A percentile compares a stretch with the other conserved stretches of the same genome.
phyloP scores from a whole-genome alignment of 2,329 filamentous ascomycete genomes.

The Herpotrichia juniperi region DNA sequence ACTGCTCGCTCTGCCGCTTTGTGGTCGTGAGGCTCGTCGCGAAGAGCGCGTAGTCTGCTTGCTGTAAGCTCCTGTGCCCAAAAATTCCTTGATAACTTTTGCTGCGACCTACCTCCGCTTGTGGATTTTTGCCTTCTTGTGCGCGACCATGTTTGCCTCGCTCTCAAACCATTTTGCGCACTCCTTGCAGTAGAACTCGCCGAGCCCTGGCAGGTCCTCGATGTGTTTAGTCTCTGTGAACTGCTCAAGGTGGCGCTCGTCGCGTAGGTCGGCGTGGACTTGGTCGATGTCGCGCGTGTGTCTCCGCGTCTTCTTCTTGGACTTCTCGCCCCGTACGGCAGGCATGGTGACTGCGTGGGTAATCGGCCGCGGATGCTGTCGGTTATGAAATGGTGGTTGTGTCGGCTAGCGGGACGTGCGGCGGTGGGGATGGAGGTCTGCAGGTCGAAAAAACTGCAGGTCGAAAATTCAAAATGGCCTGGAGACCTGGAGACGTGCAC shows the following conservation, averaged over 20 bases:
- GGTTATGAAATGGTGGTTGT: conserved; percentile 26
- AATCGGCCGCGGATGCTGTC: conserved; percentile 27
- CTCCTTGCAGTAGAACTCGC: conserved; percentile 85
- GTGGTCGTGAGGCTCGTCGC: conserved; percentile 85
- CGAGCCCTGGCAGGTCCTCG: conserved; percentile 88
- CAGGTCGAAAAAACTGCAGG: conserved; percentile 34
- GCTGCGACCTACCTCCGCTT: conserved; percentile 72
- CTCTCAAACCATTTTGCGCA: conserved; percentile 97
- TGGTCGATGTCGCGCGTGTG: conserved; percentile 85
- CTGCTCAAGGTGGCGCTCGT: conserved; percentile 78
- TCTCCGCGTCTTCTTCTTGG: conserved; percentile 56
- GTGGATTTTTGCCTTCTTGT: conserved; percentile 88
- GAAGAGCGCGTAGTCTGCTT: conserved; percentile 76
- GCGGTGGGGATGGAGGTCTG: conserved; percentile 28
- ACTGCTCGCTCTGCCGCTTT: conserved; percentile 83
- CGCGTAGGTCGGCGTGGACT: conserved; percentile 80
- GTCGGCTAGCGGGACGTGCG: conserved; percentile 32
- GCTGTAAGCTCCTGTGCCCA: background rate
- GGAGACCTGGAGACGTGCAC: background rate
- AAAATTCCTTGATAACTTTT: background rate
- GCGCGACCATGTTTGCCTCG: conserved; percentile 74
- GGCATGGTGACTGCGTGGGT: conserved; percentile 49
- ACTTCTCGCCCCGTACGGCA: conserved; percentile 56
- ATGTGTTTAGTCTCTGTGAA: conserved; percentile 78
- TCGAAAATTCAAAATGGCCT: no score